phyloP scores from a whole-genome alignment of 805 yeast species.

The Saturnispora halmiae region DNA sequence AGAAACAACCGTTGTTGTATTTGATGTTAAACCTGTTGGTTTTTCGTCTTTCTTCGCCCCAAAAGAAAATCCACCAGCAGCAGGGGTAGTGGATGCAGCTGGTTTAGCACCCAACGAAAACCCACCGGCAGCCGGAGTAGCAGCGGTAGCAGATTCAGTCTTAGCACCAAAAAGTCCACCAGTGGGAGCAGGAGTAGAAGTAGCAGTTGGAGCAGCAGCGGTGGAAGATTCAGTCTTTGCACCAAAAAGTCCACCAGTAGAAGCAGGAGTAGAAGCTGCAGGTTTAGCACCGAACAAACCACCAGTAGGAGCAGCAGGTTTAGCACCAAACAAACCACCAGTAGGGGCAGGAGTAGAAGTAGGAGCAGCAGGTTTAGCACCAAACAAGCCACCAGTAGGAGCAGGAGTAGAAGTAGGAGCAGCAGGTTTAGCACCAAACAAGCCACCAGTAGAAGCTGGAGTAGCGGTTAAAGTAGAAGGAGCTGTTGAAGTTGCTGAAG shows the following conservation, averaged over 20 bases:
- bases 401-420: conserved; percentile 11
- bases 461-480: conserved; percentile 9
- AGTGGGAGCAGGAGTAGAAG: conserved; percentile 3
- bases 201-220: conserved; percentile 8
- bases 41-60: conserved; percentile 12
- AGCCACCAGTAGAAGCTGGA: conserved; percentile 3
- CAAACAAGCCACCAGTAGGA: conserved; percentile 8
- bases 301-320: conserved; percentile 7
- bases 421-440: conserved; percentile 9
- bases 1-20: conserved; percentile 4
- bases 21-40: conserved; percentile 6
- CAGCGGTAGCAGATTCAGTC: conserved; percentile 9
- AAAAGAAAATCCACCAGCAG: conserved; percentile 14
- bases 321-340: conserved; percentile 8
- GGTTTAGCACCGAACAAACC: conserved; percentile 7
- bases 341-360: not conserved
- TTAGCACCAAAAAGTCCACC: conserved; percentile 15
- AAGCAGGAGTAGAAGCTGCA: conserved; percentile 9
- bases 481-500: conserved; percentile 9
- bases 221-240: conserved; percentile 12
- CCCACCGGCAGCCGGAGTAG: conserved; percentile 11
- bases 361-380: too few relatives aligned
- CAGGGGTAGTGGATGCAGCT: conserved; percentile 10
- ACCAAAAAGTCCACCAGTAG: conserved; percentile 14
- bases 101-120: conserved; percentile 12